phyloP scores from a whole-genome alignment of 331 rosid genomes.

The Quercus lobata region DNA sequence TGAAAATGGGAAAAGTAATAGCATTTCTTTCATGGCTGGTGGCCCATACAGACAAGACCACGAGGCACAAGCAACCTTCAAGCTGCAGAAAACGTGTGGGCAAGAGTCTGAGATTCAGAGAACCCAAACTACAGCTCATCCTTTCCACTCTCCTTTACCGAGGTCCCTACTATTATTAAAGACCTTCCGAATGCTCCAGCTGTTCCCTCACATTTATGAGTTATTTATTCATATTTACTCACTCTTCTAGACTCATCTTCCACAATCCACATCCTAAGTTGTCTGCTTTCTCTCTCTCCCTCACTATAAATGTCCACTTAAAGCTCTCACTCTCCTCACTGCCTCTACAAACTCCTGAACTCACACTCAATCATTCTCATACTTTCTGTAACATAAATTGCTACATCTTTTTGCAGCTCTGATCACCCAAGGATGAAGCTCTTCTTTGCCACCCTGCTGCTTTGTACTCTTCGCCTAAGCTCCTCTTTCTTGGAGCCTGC shows the following conservation, averaged over 20 bases:
- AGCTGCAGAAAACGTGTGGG: constrained; percentile 27
- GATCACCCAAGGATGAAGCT: constrained; percentile 35
- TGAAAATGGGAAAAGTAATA: background rate
- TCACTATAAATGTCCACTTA: constrained; percentile 2
- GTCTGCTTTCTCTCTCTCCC: too few relatives aligned
- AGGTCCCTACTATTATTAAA: constrained; percentile 4
- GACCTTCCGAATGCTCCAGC: background rate
- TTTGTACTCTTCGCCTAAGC: constrained; percentile 49
- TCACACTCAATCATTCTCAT: background rate
- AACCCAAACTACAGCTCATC: constrained; percentile 17
- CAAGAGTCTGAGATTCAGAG: background rate
- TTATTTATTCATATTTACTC: background rate
- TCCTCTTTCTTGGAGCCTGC: constrained; percentile 36
- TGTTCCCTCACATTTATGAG: background rate
- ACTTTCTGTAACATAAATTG: background rate
- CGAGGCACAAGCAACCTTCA: background rate
- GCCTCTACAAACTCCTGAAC: background rate
- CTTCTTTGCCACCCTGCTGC: constrained; percentile 28
- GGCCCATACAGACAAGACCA: background rate
- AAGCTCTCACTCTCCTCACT: background rate
- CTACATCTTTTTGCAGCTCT: constrained; percentile 1
- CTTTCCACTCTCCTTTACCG: constrained; percentile 13
- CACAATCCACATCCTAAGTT: too few relatives aligned
- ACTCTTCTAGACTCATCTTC: background rate
- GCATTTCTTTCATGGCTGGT: background rate